Evolutionary conservation across 768 basidiomycete species (phyloP).

Genomic region (Pulveroboletus sp.): DNA sequence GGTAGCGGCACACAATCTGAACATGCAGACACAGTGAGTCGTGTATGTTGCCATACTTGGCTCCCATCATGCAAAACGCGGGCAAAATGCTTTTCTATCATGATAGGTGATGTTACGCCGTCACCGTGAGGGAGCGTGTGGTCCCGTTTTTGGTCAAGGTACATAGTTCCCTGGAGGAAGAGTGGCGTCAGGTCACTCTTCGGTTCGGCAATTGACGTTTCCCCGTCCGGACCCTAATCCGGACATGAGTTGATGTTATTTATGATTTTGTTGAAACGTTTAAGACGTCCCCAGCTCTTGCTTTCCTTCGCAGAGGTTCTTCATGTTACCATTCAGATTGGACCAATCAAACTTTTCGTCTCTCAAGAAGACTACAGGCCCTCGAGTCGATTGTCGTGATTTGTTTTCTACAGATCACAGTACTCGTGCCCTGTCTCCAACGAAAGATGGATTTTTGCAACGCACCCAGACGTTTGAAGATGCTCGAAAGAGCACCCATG

Average conservation of each 20-base stretch:
- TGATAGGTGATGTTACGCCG: slow-evolving; percentile 1
- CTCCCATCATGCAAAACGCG: slow-evolving; percentile 10
- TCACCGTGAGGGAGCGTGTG: not conserved
- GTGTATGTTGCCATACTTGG: slow-evolving; percentile 1
- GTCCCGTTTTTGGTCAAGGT: slow-evolving; percentile 2
- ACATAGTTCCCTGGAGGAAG: too few species aligned
- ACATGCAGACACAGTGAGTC: not conserved
- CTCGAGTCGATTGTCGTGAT: slow-evolving; percentile 20
- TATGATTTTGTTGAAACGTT: not conserved
- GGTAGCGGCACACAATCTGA: too few species aligned
- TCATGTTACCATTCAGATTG: slow-evolving; percentile 14
- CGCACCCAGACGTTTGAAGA: slow-evolving; percentile 3
- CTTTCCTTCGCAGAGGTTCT: slow-evolving; percentile 3
- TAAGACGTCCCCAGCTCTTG: slow-evolving; percentile 4
- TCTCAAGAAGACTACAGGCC: slow-evolving; percentile 13
- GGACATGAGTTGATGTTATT: too few species aligned
- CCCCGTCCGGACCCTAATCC: not conserved
- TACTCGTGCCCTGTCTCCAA: not conserved
- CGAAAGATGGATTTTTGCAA: not conserved
- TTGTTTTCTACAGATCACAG: slow-evolving; percentile 12
- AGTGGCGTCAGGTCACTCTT: not conserved
- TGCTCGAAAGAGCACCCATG: slow-evolving; percentile 8
- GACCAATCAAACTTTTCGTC: slow-evolving; percentile 14
- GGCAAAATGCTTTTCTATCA: not conserved
- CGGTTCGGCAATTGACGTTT: not conserved